Percentiles rank a stretch among this genome's conserved stretches.
phyloP scores from a whole-genome alignment of 805 yeast genomes.

The Yarrowia hollandica region DNA sequence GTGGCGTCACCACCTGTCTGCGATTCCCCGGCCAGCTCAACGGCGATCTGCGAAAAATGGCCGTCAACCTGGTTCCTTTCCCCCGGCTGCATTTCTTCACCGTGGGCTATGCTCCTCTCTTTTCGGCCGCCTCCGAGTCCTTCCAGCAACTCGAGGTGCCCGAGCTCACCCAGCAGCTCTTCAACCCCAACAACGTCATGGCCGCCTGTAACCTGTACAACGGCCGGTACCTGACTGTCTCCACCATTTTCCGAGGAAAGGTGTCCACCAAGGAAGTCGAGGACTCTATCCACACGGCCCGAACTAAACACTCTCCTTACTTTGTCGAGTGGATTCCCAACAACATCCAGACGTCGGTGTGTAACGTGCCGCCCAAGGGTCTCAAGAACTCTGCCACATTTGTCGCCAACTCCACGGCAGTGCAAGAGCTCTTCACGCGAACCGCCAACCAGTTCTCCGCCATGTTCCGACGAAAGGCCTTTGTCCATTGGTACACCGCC shows the following conservation, averaged over 20 bases:
- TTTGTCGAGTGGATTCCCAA: constrained; percentile 97
- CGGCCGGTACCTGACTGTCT: constrained; percentile 90
- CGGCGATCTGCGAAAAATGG: constrained; percentile 88
- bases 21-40: constrained; percentile 96
- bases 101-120: constrained; percentile 93
- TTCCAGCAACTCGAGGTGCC: constrained; percentile 88
- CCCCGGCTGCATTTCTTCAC: constrained; percentile 95
- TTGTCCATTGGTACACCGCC: constrained; percentile 93
- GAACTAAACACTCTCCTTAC: constrained; percentile 76
- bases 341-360: constrained; percentile 92
- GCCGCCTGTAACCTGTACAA: constrained; percentile 92
- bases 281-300: constrained; percentile 87
- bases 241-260: constrained; percentile 92
- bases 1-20: constrained; percentile 91
- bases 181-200: constrained; percentile 91
- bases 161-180: constrained; percentile 92
- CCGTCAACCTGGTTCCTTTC: constrained; percentile 93
- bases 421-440: constrained; percentile 88
- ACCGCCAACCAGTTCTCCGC: constrained; percentile 88
- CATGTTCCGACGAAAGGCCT: constrained; percentile 92
- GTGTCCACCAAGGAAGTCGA: constrained; percentile 93
- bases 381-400: constrained; percentile 89
- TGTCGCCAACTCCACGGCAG: constrained; percentile 91
- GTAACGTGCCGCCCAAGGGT: constrained; percentile 87
- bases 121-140: constrained; percentile 75